Base-by-base conservation (phyloP, 1,284 basidiomycete genomes). In the Rhizopogon hawkerae region DNA sequence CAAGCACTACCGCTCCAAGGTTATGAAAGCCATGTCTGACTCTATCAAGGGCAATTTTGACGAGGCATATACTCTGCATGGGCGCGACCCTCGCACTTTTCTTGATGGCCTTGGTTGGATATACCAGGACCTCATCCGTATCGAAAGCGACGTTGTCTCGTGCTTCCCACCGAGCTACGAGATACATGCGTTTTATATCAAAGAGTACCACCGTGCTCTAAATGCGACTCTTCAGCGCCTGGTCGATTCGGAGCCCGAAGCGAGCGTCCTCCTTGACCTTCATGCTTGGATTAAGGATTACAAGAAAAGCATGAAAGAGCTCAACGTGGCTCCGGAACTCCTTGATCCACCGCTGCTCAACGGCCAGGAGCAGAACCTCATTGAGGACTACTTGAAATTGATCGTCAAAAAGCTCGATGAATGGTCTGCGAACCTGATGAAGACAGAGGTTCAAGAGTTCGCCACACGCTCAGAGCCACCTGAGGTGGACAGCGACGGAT, bases 341-440 rank as follows among this genome's bases (percentile, higher is more conserved):
- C 73, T 95, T n/a, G 81, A 91, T 50, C 92, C 93, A 2, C 84
- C 93, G 0, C 73, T 98, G 31, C 75, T 99, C 13, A 94, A 92
- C 52, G 95, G 95, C 50, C 92, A 92, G 63, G 92, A 95, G 60
- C 91, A 97, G 64, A 75, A 75, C 38, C 81, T 98, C 49, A 93
- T 98, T 58, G 95, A 98, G 61, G 93, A 97, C 65, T 98, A 98
- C 68, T 83, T 97, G 46, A 81, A 83, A 56, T 77, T 98, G 55
- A 95, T 98, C 68, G 83, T 95, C 64, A 82, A 79, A 67, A 98
- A 98, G 69, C 85, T 98, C 52, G 94, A 98, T 69, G 94, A 98
- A 67, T 98, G 96, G 96, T 89, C 90, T 1, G 73, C 78, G 48
- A 98, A 96, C 65, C 76, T 98, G 49, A 95, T 97, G 87, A 85